Percentiles rank a stretch among this genome's conserved stretches.
Evolutionary conservation across 768 basidiomycete genomes (phyloP).

Genomic region (Tylopilus vinaceipallidus): DNA sequence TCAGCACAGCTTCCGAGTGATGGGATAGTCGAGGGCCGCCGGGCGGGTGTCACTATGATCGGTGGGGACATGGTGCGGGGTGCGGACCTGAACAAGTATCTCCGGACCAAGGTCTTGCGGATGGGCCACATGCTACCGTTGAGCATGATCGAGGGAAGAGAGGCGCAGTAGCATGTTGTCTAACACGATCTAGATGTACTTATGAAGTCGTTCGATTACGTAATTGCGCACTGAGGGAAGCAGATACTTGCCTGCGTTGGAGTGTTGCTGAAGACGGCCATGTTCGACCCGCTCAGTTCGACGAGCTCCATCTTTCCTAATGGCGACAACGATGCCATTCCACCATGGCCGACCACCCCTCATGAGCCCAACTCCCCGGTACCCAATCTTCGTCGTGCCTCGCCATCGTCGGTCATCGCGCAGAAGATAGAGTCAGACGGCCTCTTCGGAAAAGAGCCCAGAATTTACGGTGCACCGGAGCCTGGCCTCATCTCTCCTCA

Average conservation of each 20-base stretch:
- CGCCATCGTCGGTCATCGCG: constrained; percentile 47
- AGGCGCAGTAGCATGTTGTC: not conserved
- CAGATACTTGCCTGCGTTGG: too few species aligned
- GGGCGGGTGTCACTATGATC: constrained; percentile 73
- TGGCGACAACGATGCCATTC: constrained; percentile 40
- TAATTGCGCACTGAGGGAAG: too few species aligned
- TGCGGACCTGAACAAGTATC: constrained; percentile 89
- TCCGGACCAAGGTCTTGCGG: constrained; percentile 91
- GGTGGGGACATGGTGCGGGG: constrained; percentile 76
- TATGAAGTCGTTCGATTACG: constrained; percentile 7
- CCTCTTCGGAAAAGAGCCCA: constrained; percentile 74
- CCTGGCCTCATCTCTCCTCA: constrained; percentile 79
- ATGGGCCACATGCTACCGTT: constrained; percentile 94
- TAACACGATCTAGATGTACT: not conserved
- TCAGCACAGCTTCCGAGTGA: not conserved
- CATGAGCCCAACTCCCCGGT: constrained; percentile 69
- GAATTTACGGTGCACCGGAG: constrained; percentile 85
- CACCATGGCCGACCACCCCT: constrained; percentile 83
- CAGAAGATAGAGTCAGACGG: constrained; percentile 53
- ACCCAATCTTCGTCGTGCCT: constrained; percentile 65
- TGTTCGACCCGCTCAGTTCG: constrained; percentile 75
- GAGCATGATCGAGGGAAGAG: constrained; percentile 15
- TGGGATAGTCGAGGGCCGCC: constrained; percentile 30
- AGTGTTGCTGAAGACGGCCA: constrained; percentile 21
- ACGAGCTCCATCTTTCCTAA: constrained; percentile 54